A percentile compares a stretch with the other conserved stretches of the same genome.
Conservation (phyloP, 2,329 filamentous ascomycete genomes). For the Scedosporium dehoogii region DNA sequence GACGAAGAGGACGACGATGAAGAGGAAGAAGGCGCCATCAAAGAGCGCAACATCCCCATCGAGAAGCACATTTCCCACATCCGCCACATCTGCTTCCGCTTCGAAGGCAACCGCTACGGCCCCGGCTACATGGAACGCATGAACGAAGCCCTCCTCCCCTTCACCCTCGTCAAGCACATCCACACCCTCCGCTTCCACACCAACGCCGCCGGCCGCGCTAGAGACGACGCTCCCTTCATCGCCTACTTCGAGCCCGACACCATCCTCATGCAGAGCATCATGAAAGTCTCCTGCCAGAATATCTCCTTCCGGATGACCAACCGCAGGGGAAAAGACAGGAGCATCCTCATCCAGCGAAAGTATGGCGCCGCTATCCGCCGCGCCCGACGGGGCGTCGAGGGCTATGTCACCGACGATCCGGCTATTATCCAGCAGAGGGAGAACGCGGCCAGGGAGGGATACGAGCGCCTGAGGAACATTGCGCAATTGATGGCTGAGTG, state of each 20-base stretch:
- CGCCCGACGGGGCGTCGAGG: constrained; percentile 7
- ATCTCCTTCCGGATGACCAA: constrained; percentile 25
- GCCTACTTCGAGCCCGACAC: constrained; percentile 23
- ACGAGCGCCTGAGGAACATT: constrained; percentile 9
- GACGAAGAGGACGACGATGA: constrained; percentile 10
- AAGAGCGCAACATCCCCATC: constrained; percentile 6
- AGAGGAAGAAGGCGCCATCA: neutral
- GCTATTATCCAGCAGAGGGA: constrained; percentile 11
- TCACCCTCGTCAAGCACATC: constrained; percentile 16
- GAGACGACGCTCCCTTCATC: constrained; percentile 21
- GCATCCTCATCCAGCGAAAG: neutral
- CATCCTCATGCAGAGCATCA: constrained; percentile 20
- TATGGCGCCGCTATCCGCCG: constrained; percentile 1
- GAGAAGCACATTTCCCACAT: constrained; percentile 2
- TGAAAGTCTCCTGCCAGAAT: constrained; percentile 22
- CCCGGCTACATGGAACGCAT: constrained; percentile 11
- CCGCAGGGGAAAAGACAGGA: constrained; percentile 1
- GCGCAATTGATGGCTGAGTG: neutral
- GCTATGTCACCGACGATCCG: constrained; percentile 13
- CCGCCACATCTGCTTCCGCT: constrained; percentile 17
- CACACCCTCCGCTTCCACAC: constrained; percentile 33
- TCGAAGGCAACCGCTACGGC: constrained; percentile 26
- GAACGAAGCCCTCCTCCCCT: constrained; percentile 9
- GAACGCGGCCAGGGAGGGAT: constrained; percentile 7
- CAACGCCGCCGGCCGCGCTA: constrained; percentile 7